Conservation (phyloP, 805 yeast species). For the Yarrowia sp. region DNA sequence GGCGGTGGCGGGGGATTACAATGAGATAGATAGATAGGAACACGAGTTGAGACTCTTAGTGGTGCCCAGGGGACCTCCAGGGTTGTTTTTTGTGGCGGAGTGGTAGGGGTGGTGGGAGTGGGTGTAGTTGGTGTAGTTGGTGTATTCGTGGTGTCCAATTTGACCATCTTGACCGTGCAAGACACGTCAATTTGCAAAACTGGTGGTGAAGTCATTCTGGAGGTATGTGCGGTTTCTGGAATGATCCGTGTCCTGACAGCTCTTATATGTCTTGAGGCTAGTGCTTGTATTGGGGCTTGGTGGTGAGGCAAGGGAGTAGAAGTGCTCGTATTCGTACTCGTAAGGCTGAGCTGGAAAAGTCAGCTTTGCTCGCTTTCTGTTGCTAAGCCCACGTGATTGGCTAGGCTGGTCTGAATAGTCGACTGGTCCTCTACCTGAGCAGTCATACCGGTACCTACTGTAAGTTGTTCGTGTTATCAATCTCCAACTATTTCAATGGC, state of each 20-base stretch:
- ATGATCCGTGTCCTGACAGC: neutral
- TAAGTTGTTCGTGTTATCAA: too few relatives aligned
- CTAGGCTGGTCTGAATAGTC: too few relatives aligned
- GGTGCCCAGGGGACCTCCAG: conserved; percentile 5
- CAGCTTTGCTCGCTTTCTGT: too few relatives aligned
- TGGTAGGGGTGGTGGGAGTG: neutral
- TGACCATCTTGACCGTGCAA: too few relatives aligned
- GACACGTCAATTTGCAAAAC: conserved; percentile 7
- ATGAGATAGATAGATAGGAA: conserved; percentile 6
- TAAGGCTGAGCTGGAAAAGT: too few relatives aligned
- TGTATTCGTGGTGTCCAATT: neutral
- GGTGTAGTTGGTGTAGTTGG: neutral
- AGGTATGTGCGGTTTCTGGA: too few relatives aligned
- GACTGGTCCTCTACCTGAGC: too few relatives aligned
- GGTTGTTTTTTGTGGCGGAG: neutral
- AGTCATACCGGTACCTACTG: too few relatives aligned
- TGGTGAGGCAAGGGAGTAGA: conserved; percentile 4
- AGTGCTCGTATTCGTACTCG: too few relatives aligned
- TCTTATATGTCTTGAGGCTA: neutral
- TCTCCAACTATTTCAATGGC: too few relatives aligned
- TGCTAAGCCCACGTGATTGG: too few relatives aligned
- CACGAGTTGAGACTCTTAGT: neutral
- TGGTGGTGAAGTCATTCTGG: neutral
- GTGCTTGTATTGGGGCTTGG: neutral
- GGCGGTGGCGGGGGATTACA: neutral